Percentiles rank a stretch among this genome's conserved stretches.
These are phyloP conservation scores for Paragyromitra xinjiangensis DNA, from an alignment of 495 filamentous ascomycete species.

Conservation along the genomic window DNA sequence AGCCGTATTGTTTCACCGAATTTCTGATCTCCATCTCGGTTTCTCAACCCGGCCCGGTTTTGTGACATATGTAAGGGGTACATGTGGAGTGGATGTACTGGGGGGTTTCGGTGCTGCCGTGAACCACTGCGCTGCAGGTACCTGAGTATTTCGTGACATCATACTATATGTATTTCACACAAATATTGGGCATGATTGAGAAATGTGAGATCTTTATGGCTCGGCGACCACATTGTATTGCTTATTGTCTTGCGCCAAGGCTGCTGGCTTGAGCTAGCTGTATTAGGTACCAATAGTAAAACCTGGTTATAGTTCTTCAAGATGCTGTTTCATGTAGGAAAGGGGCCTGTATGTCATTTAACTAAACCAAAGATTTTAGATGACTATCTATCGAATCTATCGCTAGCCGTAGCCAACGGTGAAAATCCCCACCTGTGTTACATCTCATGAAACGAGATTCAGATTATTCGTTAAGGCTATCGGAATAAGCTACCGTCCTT, in stretches of 20 bases:
- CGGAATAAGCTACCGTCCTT: conserved; percentile 17
- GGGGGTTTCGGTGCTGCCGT: background rate
- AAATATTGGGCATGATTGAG: too few relatives aligned
- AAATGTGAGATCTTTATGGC: too few relatives aligned
- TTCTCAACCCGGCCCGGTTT: background rate
- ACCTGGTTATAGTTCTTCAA: too few relatives aligned
- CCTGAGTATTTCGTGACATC: conserved; percentile 2
- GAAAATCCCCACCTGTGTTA: background rate
- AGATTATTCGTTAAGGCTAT: background rate
- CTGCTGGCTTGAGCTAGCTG: too few relatives aligned
- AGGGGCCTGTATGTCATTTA: background rate
- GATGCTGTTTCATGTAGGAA: conserved; percentile 1
- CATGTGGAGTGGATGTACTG: background rate
- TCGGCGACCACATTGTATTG: too few relatives aligned
- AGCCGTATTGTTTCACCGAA: conserved; percentile 11
- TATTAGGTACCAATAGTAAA: too few relatives aligned
- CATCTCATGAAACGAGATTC: conserved; percentile 11
- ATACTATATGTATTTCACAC: background rate
- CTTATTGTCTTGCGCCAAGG: too few relatives aligned
- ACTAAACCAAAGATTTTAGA: conserved; percentile 1
- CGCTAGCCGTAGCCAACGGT: conserved; percentile 3
- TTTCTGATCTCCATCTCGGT: conserved; percentile 5
- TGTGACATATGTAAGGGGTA: conserved; percentile 29
- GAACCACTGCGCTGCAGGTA: conserved; percentile 18
- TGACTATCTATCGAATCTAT: background rate